These are phyloP conservation scores for Daldinia bambusicola DNA, from an alignment of 495 filamentous ascomycete species.

Conservation along the genomic window DNA sequence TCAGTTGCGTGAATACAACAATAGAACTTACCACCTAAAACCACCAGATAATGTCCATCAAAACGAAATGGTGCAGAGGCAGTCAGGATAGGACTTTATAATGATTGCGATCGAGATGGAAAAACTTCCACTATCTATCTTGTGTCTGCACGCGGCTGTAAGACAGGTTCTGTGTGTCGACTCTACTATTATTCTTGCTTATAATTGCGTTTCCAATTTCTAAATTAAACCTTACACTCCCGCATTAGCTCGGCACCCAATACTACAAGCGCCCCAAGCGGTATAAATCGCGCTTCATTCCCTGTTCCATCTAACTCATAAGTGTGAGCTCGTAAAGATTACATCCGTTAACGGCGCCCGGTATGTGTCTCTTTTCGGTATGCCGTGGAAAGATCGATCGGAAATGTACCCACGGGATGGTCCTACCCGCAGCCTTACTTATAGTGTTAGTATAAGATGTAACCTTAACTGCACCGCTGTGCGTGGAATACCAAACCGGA, in stretches of 20 bases:
- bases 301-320: no score
- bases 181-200: not conserved
- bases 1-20: not conserved
- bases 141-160: not conserved
- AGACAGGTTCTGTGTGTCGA: not conserved
- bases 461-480: no score
- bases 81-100: not conserved
- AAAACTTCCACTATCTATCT: not conserved
- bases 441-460: no score
- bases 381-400: not conserved
- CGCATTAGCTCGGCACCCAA: not conserved
- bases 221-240: not conserved
- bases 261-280: no score
- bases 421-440: no score
- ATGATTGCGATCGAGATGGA: not conserved
- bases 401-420: no score
- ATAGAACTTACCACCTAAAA: not conserved
- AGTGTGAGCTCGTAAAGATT: not conserved
- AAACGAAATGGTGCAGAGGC: not conserved
- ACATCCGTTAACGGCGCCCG: not conserved
- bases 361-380: not conserved
- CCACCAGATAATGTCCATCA: not conserved
- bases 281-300: no score
- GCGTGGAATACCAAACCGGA: not conserved
- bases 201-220: not conserved